Evolutionary conservation across 306 rosid species (phyloP).

Genomic region (Vigna unguiculata): DNA sequence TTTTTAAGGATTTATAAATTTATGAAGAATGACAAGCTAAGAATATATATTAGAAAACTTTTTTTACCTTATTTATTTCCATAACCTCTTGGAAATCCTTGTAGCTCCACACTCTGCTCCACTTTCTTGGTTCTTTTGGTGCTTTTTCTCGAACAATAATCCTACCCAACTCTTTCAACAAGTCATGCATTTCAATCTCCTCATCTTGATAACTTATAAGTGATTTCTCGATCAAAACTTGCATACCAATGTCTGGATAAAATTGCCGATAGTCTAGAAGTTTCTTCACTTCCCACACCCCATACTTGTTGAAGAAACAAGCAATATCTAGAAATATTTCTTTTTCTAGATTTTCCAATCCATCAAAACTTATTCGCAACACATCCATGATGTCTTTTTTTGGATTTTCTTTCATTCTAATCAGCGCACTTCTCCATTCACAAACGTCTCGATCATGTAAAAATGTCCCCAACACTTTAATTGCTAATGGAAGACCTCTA

Average conservation of each 20-base stretch:
- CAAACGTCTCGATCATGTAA: background rate
- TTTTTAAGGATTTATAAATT: background rate
- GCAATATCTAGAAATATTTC: too few species aligned
- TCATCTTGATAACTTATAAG: background rate
- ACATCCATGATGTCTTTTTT: background rate
- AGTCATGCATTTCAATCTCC: background rate
- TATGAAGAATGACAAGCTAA: background rate
- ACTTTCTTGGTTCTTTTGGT: too few species aligned
- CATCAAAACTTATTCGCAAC: background rate
- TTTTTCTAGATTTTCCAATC: too few species aligned
- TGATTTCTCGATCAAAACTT: slow-evolving; percentile 40
- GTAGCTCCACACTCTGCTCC: background rate
- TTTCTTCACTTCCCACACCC: too few species aligned
- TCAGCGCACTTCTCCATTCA: background rate
- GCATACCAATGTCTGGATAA: slow-evolving; percentile 37
- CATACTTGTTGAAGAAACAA: too few species aligned
- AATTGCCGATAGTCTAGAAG: too few species aligned
- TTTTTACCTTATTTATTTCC: background rate
- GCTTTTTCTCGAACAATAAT: background rate
- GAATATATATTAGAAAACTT: background rate
- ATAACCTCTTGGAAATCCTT: background rate
- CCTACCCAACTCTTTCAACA: background rate
- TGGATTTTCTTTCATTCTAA: background rate
- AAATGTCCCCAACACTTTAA: slow-evolving; percentile 19
- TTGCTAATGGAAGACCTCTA: slow-evolving; percentile 30